Evolutionary conservation across 2,329 filamentous ascomycete genomes (phyloP), one percentile per base, ranked within the genome.

Genomic region (Calonectria henricotiae): DNA sequence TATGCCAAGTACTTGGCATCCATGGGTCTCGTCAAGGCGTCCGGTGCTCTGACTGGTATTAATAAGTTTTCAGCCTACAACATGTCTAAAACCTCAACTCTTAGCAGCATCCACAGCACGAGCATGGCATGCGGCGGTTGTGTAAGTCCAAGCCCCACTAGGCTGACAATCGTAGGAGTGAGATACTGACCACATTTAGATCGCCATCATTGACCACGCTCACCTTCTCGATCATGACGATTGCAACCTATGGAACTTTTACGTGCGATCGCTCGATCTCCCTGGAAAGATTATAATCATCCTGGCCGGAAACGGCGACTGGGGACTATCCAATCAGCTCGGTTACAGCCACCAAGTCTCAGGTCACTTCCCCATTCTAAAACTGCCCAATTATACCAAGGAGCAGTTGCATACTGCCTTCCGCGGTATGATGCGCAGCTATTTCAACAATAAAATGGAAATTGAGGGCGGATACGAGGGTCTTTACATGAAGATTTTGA

Each of bases 331-430:
- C 0, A 93, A 91, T 73, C 88, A 92, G 0, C 89, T 95, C 58
- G 92, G 92, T 0, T 83, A 89, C 32, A 82, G 73, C 66, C 74
- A 66, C 83, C 44, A 83, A 35, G 76, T 80, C 35, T 69, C 74
- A 5, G 78, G 75, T 30, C 76, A 79, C 44, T 76, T 80, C 58
- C 76, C 74, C 2, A 62, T 76, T 25, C 62, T 94, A 68, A 85
- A 88, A 49, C 93, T 95, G 71, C 82, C 86, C 0, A 92, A 94
- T 78, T 95, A 93, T 75, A 83, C 83, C 0, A 89, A 94, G 66
- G 76, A 81, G 0, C 90, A 95, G 72, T 83, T 95, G 0, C 84
- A 89, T 23, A 74, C 77, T 0, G 93, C 95, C 20, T 80, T 94
- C 1, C 80, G 84, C 17, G 82, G 85, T 15, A 84, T 86, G 58